A percentile compares a stretch with the other conserved stretches of the same genome.
These are phyloP conservation scores for Biscutella laevigata DNA, from an alignment of 441 rosid genomes.

Conservation along the genomic window DNA sequence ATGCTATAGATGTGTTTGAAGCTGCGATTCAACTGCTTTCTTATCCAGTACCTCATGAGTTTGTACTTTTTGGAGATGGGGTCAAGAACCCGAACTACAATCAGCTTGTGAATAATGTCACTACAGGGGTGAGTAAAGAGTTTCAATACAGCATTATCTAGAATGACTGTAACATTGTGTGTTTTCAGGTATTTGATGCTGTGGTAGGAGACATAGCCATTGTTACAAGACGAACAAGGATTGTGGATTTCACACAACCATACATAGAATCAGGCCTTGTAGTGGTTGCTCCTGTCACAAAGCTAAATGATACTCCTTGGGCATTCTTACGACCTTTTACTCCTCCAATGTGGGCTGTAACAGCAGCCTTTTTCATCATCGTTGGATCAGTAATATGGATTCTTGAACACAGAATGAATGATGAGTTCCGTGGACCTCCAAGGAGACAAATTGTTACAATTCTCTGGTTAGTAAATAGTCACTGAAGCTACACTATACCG, in stretches of 20 bases:
- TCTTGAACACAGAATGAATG: conserved; percentile 81
- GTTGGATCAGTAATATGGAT: conserved; percentile 91
- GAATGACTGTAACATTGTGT: not conserved
- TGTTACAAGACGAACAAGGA: conserved; percentile 60
- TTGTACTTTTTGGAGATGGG: conserved; percentile 69
- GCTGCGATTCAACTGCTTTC: conserved; percentile 65
- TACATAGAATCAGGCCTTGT: no score
- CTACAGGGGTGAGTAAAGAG: conserved; percentile 51
- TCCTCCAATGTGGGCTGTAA: conserved; percentile 71
- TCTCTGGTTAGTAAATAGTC: conserved; percentile 55
- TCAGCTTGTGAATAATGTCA: conserved; percentile 49
- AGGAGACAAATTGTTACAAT: conserved; percentile 65
- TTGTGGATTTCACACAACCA: conserved; percentile 87
- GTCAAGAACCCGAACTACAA: conserved; percentile 52
- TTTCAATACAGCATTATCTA: not conserved
- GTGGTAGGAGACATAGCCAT: conserved; percentile 81
- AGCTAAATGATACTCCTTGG: conserved; percentile 59
- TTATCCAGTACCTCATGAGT: conserved; percentile 74
- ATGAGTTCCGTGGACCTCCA: conserved; percentile 88
- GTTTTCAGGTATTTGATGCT: conserved; percentile 66
- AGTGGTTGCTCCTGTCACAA: conserved; percentile 80
- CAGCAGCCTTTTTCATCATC: conserved; percentile 58
- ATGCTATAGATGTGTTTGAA: conserved; percentile 64
- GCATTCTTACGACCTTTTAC: conserved; percentile 78
- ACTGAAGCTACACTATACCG: not conserved